Percentiles rank a stretch among this genome's conserved stretches.
These are phyloP conservation scores for Trichoderma harzianum DNA, from an alignment of 2,329 filamentous ascomycete species.

Conservation along the genomic window DNA sequence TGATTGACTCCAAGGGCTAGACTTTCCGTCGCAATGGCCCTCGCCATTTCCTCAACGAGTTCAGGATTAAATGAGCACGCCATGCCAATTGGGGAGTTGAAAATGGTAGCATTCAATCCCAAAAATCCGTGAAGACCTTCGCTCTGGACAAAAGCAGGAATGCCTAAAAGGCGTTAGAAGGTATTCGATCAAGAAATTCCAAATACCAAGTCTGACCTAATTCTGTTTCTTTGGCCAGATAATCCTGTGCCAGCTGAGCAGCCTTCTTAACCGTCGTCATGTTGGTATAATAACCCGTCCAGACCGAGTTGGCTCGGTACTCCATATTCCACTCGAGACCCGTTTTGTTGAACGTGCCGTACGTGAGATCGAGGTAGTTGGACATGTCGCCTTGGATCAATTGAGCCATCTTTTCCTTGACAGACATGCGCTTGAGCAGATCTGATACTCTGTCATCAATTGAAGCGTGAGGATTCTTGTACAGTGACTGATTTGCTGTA, in stretches of 20 bases:
- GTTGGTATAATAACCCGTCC: constrained; percentile 10
- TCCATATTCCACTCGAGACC: constrained; percentile 11
- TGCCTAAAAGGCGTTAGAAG: background rate
- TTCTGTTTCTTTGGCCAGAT: background rate
- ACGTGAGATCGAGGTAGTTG: constrained; percentile 5
- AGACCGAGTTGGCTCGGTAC: constrained; percentile 7
- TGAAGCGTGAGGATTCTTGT: constrained; percentile 7
- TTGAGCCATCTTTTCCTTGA: constrained; percentile 10
- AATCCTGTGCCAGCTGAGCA: background rate
- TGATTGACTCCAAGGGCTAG: constrained; percentile 1
- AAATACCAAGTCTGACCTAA: background rate
- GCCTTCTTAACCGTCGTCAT: constrained; percentile 8
- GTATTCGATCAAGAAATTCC: background rate
- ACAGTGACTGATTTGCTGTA: background rate
- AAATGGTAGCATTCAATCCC: background rate
- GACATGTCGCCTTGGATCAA: constrained; percentile 9
- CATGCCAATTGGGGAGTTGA: constrained; percentile 2
- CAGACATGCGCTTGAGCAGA: background rate
- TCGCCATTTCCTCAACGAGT: background rate
- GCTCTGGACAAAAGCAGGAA: constrained; percentile 2
- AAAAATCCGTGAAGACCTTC: constrained; percentile 1
- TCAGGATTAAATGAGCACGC: background rate
- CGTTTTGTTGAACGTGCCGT: constrained; percentile 2
- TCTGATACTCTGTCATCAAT: constrained; percentile 7
- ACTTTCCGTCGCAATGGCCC: background rate